Conservation (phyloP, 805 yeast species). For the Saturnispora sekii region DNA sequence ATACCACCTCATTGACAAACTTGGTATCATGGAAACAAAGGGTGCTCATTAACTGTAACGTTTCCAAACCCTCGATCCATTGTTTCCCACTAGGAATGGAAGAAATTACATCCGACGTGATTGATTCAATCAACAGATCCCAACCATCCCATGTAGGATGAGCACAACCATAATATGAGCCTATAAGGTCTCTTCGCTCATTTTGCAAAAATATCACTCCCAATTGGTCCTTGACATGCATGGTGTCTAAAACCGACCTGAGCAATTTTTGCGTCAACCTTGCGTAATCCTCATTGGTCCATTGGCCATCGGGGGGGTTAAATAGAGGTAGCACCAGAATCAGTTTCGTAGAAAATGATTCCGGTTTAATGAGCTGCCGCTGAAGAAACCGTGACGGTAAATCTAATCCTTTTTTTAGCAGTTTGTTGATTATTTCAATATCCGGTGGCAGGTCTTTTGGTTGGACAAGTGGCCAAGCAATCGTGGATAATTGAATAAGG, state of each 20-base stretch:
- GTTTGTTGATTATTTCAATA: slow-evolving; percentile 29
- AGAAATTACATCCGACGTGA: slow-evolving; percentile 13
- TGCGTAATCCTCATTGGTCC: slow-evolving; percentile 17
- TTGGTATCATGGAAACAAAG: slow-evolving; percentile 13
- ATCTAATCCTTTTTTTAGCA: slow-evolving; percentile 30
- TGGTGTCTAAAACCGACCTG: slow-evolving; percentile 4
- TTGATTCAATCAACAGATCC: slow-evolving; percentile 16
- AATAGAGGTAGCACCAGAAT: slow-evolving; percentile 21
- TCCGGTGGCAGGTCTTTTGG: slow-evolving; percentile 30
- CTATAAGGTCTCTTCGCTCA: slow-evolving; percentile 12
- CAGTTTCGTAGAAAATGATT: slow-evolving; percentile 19
- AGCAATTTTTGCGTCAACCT: slow-evolving; percentile 12
- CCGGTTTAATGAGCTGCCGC: slow-evolving; percentile 33
- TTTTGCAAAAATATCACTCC: slow-evolving; percentile 24
- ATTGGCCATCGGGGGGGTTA: slow-evolving; percentile 14
- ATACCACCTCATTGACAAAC: slow-evolving; percentile 16
- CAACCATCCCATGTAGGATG: slow-evolving; percentile 24
- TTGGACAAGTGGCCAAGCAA: slow-evolving; percentile 36
- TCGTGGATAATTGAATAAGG: slow-evolving; percentile 40
- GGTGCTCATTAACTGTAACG: slow-evolving; percentile 15
- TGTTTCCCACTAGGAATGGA: slow-evolving; percentile 2
- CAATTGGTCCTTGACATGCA: slow-evolving; percentile 19
- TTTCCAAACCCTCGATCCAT: slow-evolving; percentile 21
- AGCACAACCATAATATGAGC: slow-evolving; percentile 26
- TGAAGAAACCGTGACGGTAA: slow-evolving; percentile 32